Conservation (phyloP, 108 stramenopile genomes). For the Cyclotella kingstonii region DNA sequence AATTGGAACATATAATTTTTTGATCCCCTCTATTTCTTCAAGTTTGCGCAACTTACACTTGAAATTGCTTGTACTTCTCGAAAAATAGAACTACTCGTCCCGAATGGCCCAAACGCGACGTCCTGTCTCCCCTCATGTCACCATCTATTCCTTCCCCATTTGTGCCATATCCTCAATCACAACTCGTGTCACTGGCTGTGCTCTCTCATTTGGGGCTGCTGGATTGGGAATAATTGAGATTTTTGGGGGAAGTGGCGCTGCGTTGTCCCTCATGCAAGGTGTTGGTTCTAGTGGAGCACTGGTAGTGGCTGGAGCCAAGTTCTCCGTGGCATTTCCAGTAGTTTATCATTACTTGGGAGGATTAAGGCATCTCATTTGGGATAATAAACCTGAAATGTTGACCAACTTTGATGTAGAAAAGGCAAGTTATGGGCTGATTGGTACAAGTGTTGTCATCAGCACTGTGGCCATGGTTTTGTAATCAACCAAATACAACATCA, state of each 20-base stretch:
- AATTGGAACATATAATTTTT: background rate
- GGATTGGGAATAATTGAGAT: slow-evolving; percentile 81
- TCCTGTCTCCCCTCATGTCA: slow-evolving; percentile 94
- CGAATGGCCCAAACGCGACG: slow-evolving; percentile 84
- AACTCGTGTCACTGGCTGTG: slow-evolving; percentile 90
- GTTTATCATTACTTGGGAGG: slow-evolving; percentile 91
- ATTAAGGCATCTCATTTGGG: slow-evolving; percentile 82
- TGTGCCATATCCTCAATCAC: slow-evolving; percentile 86
- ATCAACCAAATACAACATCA: background rate
- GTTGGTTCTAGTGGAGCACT: slow-evolving; percentile 65
- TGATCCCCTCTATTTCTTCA: background rate
- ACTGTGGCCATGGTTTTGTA: slow-evolving; percentile 45
- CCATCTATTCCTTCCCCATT: slow-evolving; percentile 92
- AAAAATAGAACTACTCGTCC: slow-evolving; percentile 64
- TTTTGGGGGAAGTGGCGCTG: slow-evolving; percentile 69
- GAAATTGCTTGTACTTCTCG: background rate
- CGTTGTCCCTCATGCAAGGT: slow-evolving; percentile 66
- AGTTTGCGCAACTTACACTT: background rate
- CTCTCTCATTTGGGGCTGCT: slow-evolving; percentile 73
- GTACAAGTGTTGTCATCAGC: slow-evolving; percentile 54
- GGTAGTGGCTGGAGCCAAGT: slow-evolving; percentile 73
- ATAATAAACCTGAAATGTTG: slow-evolving; percentile 64
- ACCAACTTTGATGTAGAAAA: slow-evolving; percentile 71
- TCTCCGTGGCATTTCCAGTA: slow-evolving; percentile 86
- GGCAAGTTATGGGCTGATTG: slow-evolving; percentile 64